phyloP scores from a whole-genome alignment of 1,284 basidiomycete genomes.

The Tremellales sp. region DNA sequence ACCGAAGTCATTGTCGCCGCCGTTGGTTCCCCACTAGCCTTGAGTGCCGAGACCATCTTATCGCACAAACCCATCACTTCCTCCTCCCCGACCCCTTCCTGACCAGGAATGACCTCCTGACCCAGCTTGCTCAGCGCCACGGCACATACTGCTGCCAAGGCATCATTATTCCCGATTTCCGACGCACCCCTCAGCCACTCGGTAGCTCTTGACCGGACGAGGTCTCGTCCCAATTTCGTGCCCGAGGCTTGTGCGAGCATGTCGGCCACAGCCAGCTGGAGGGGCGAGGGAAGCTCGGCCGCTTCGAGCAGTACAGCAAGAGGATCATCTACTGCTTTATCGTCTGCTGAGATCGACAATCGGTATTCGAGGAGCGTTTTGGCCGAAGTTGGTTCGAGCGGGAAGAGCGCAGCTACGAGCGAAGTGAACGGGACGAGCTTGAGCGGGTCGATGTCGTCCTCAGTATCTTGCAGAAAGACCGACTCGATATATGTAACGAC shows the following conservation, averaged over 20 bases:
- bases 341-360: constrained; percentile 8
- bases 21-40: constrained; percentile 21
- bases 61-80: constrained; percentile 55
- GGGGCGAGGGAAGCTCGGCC: constrained; percentile 34
- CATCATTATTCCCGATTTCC: constrained; percentile 26
- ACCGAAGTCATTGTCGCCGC: constrained; percentile 4
- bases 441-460: constrained; percentile 6
- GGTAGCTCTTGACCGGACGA: constrained; percentile 54
- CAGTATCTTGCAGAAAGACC: not conserved
- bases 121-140: constrained; percentile 72
- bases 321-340: constrained; percentile 16
- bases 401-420: constrained; percentile 29
- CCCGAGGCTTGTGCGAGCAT: constrained; percentile 68
- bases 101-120: not conserved
- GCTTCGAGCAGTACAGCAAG: constrained; percentile 38
- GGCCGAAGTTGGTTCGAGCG: constrained; percentile 20
- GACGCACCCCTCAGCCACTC: constrained; percentile 46
- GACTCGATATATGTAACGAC: not conserved
- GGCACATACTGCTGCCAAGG: constrained; percentile 60
- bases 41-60: constrained; percentile 59
- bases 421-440: constrained; percentile 17
- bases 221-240: constrained; percentile 63
- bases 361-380: constrained; percentile 22
- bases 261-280: constrained; percentile 57
- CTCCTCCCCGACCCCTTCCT: constrained; percentile 11